A percentile compares a stretch with the other conserved stretches of the same genome.
Conservation (phyloP, 2,329 filamentous ascomycete genomes). For the Xylaria sp. region DNA sequence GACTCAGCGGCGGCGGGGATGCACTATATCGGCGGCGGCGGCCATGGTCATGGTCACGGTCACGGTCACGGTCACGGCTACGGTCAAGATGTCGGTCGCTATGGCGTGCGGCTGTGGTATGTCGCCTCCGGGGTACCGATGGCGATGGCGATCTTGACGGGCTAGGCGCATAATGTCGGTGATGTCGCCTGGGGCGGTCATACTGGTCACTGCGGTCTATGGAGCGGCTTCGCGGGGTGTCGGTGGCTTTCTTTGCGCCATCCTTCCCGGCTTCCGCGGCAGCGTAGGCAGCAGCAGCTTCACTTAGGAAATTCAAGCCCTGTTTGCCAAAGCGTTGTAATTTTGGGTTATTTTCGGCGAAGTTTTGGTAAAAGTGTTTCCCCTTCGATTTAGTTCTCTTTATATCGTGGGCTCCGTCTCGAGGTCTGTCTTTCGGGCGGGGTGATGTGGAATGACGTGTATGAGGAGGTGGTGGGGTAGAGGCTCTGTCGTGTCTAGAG, state of each 20-base stretch:
- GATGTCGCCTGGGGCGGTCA: conserved; percentile 38
- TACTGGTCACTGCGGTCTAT: conserved; percentile 38
- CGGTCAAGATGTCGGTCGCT: conserved; percentile 29
- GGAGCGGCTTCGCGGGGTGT: conserved; percentile 36
- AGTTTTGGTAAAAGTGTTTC: conserved; percentile 40
- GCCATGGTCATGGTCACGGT: conserved; percentile 36
- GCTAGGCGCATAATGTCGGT: conserved; percentile 41
- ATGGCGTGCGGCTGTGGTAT: conserved; percentile 31
- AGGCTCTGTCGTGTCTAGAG: conserved; percentile 34
- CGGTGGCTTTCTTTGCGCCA: conserved; percentile 21
- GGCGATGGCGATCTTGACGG: conserved; percentile 44
- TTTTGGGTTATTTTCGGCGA: conserved; percentile 41
- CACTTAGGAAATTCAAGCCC: conserved; percentile 45
- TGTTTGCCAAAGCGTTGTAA: conserved; percentile 46
- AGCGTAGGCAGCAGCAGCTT: conserved; percentile 48
- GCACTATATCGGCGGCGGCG: conserved; percentile 27
- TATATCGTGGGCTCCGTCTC: conserved; percentile 15
- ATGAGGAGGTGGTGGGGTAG: conserved; percentile 29
- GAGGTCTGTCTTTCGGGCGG: conserved; percentile 33
- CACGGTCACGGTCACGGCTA: conserved; percentile 43
- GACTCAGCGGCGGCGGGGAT: conserved; percentile 36
- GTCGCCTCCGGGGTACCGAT: conserved; percentile 37
- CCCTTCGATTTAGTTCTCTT: conserved; percentile 16
- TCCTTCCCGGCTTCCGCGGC: conserved; percentile 42
- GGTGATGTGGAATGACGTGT: conserved; percentile 33